phyloP scores from a whole-genome alignment of 306 rosid species.

The Acacia melanoxylon region DNA sequence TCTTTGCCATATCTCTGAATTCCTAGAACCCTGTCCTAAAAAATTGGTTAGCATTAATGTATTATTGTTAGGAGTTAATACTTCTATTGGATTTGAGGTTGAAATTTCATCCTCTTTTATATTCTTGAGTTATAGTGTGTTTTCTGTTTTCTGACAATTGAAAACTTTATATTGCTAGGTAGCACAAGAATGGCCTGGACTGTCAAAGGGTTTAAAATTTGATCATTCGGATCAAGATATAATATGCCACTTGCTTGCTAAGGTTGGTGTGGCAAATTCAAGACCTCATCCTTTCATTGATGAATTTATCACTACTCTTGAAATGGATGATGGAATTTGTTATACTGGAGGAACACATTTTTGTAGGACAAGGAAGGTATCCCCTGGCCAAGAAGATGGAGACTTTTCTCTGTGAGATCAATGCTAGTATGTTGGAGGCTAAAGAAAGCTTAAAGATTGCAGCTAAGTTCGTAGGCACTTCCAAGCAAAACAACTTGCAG shows the following conservation, averaged over 20 bases:
- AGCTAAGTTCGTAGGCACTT: too few species aligned
- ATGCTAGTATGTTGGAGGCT: too few species aligned
- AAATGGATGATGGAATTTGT: conserved; percentile 70
- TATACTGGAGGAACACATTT: conserved; percentile 36
- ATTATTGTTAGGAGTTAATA: background rate
- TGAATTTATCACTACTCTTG: conserved; percentile 66
- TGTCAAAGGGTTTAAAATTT: conserved; percentile 87
- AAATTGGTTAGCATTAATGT: background rate
- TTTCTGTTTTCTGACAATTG: background rate
- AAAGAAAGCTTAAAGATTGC: too few species aligned
- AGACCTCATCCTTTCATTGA: conserved; percentile 78
- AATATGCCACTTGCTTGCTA: conserved; percentile 71
- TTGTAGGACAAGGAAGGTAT: too few species aligned
- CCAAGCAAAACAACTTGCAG: too few species aligned
- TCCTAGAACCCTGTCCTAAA: background rate
- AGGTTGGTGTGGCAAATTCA: conserved; percentile 47
- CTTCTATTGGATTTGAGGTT: background rate
- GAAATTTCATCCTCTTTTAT: conserved; percentile 3
- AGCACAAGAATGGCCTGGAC: conserved; percentile 82
- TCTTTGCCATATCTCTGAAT: conserved; percentile 1
- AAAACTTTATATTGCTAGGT: conserved; percentile 50
- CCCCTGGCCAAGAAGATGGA: too few species aligned
- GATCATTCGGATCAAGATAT: conserved; percentile 85
- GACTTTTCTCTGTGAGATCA: too few species aligned
- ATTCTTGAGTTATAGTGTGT: conserved; percentile 10